Percentiles rank a stretch among this genome's conserved stretches.
Evolutionary conservation across 202 grass and related monocot genomes (phyloP).

Genomic region (Brachypodium distachyon): DNA sequence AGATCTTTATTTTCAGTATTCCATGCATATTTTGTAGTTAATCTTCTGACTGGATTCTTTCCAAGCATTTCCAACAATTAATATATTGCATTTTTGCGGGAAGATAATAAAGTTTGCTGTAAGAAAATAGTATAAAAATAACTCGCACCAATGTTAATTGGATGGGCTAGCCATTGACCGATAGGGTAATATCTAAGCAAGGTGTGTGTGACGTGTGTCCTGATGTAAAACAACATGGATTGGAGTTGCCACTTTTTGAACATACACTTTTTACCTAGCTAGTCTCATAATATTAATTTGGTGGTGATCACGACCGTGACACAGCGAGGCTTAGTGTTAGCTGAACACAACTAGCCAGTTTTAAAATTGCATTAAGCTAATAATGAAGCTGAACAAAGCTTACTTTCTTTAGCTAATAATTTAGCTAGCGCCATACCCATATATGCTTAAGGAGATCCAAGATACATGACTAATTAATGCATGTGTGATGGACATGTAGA

Average conservation of each 20-base stretch:
- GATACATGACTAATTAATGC: neutral
- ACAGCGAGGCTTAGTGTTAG: neutral
- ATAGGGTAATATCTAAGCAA: neutral
- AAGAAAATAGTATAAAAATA: too few species aligned
- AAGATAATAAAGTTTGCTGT: too few species aligned
- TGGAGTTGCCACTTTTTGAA: neutral
- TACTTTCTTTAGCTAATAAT: neutral
- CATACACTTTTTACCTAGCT: conserved; percentile 1
- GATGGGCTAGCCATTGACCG: neutral
- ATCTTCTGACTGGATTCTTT: neutral
- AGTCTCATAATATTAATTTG: neutral
- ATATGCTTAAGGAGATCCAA: neutral
- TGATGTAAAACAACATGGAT: neutral
- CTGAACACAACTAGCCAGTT: neutral
- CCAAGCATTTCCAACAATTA: neutral
- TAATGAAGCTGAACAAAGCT: neutral
- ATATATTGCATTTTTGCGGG: too few species aligned
- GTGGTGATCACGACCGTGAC: neutral
- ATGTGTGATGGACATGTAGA: neutral
- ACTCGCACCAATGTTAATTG: neutral
- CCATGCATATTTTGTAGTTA: neutral
- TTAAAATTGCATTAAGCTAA: neutral
- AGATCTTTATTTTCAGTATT: neutral
- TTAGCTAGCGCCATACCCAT: neutral
- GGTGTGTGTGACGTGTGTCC: neutral